Conservation (phyloP, 306 rosid species). For the Myrica gale region DNA sequence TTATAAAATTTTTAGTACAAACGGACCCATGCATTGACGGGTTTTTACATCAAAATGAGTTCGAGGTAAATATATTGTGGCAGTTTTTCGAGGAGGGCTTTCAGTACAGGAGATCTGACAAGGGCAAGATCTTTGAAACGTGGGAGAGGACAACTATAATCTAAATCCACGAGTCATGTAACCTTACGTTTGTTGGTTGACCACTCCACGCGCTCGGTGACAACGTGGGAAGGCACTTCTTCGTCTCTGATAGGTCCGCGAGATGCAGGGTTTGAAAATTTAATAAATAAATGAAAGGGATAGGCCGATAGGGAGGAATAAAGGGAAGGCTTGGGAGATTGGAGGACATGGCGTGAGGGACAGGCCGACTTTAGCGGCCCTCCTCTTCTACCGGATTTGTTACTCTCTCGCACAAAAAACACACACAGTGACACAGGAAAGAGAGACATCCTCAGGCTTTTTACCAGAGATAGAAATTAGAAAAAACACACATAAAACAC, state of each 20-base stretch:
- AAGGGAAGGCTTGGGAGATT: neutral
- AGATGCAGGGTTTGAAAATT: neutral
- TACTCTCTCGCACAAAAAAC: neutral
- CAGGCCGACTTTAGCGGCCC: constrained; percentile 3
- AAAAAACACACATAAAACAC: neutral
- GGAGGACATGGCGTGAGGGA: constrained; percentile 2
- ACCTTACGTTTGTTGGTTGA: neutral
- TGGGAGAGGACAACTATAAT: neutral
- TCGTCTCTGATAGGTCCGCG: neutral
- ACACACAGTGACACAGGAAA: neutral
- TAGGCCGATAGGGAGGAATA: neutral
- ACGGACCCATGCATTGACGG: too few relatives aligned
- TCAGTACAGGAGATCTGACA: too few relatives aligned
- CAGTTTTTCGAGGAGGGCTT: too few relatives aligned
- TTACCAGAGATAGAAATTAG: neutral
- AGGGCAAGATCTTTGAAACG: too few relatives aligned
- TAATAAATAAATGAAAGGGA: neutral
- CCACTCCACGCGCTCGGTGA: too few relatives aligned
- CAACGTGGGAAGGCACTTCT: neutral
- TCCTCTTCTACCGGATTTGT: neutral
- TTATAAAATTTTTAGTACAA: too few relatives aligned
- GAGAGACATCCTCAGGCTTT: neutral
- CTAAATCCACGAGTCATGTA: neutral
- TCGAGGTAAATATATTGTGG: too few relatives aligned
- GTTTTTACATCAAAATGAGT: too few relatives aligned